Conservation (phyloP, 2,329 filamentous ascomycete species). For the Penicillium sp. region DNA sequence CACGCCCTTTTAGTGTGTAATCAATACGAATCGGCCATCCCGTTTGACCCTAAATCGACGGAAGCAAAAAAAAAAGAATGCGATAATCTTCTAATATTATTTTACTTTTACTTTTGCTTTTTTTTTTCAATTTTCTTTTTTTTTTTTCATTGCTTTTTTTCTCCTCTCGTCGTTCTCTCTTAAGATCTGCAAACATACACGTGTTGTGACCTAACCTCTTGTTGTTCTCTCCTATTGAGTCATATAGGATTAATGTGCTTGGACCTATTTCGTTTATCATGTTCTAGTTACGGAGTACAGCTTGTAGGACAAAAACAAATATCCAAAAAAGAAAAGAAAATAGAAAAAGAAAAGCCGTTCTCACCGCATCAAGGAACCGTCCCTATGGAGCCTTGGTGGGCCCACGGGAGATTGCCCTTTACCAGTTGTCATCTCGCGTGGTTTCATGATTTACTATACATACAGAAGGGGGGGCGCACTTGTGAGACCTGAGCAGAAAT, state of each 20-base stretch:
- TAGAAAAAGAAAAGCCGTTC: slow-evolving; percentile 2
- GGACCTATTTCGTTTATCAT: not conserved
- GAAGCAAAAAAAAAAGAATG: not conserved
- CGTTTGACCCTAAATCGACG: slow-evolving; percentile 6
- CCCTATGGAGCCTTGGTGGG: slow-evolving; percentile 25
- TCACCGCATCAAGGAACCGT: slow-evolving; percentile 25
- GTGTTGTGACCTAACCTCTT: slow-evolving; percentile 1
- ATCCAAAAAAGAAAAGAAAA: slow-evolving; percentile 1
- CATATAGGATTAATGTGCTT: not conserved
- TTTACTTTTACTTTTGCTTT: slow-evolving; percentile 6
- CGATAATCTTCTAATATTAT: slow-evolving; percentile 1
- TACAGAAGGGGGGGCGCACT: slow-evolving; percentile 1
- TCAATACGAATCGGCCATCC: slow-evolving; percentile 18
- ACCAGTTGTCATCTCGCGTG: slow-evolving; percentile 25
- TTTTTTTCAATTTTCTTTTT: slow-evolving; percentile 1
- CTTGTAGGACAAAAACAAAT: not conserved
- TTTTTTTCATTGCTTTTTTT: slow-evolving; percentile 4
- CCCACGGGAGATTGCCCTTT: slow-evolving; percentile 28
- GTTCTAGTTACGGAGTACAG: not conserved
- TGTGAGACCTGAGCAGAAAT: slow-evolving; percentile 12
- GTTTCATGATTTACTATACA: slow-evolving; percentile 22
- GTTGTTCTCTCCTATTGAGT: not conserved
- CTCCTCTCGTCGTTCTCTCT: not conserved
- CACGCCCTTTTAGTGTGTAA: slow-evolving; percentile 3
- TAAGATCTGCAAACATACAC: slow-evolving; percentile 18